Base-by-base conservation (phyloP, 306 rosid genomes). In the Pterocarpus macrocarpus region DNA sequence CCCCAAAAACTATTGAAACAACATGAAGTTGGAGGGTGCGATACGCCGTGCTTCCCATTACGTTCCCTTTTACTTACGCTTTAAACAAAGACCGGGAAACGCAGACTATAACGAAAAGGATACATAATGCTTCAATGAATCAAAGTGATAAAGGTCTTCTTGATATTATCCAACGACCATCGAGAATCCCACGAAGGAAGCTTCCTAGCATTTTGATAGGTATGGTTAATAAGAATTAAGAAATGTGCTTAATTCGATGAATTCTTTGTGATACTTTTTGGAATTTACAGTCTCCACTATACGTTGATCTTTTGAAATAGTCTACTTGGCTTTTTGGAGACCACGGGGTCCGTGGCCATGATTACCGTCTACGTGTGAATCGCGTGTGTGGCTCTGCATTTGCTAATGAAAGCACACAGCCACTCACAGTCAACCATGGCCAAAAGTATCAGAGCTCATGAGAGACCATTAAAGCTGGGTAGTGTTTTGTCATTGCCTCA, bases 261-360 rank as follows among this genome's bases (percentile, higher is more conserved):
- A 45, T 33, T 32, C 8, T 45, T 47, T 59, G 34, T 50, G 7
- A n/a, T 3, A 68, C 75, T 67, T 65, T 28, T 3, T 34, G 61
- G 79, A 75, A 55, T 35, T n/a, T 35, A 49, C 69, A 82, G 78
- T 59, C n/a, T 10, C 81, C 85, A 75, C 81, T 30, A 47, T 36
- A n/a, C 0, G 5, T 32, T 73, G 36, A 75, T 45, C 5, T 10
- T 47, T 41, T 44, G 84, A 57, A 73, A 58, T 49, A 11, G 1
- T 53, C 2, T 45, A 8, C 5, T 15, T 12, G 50, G 35, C 49
- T 59, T 81, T 82, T 35, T 14, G 63, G 77, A 68, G 58, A 56
- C 64, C 32, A 67, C 13, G 75, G 69, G 77, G 81, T 57, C 72
- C 69, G 33, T 35, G 36, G 62, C 7, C 69, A 82, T 75, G 69